These are phyloP conservation scores for Chaetomiaceae sp. DNA, from an alignment of 2,329 filamentous ascomycete species.

Conservation along the genomic window DNA sequence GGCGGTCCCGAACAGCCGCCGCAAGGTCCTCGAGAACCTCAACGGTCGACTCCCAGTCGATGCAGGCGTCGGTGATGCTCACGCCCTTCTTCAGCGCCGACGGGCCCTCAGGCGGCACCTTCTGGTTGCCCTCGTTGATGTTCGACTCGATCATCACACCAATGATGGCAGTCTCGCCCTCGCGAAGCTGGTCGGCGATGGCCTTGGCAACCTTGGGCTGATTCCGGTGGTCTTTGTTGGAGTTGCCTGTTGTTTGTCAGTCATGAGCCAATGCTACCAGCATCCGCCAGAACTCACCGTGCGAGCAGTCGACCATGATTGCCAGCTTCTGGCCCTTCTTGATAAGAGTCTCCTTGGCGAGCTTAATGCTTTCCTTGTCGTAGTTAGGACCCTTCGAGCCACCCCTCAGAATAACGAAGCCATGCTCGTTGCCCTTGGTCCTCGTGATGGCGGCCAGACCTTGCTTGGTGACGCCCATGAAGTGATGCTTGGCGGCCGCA, in stretches of 20 bases:
- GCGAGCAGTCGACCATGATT: slow-evolving; percentile 98
- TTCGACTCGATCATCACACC: slow-evolving; percentile 99
- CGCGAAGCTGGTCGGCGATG: slow-evolving; percentile 78
- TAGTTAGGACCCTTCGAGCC: slow-evolving; percentile 92
- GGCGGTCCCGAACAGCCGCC: slow-evolving; percentile 71
- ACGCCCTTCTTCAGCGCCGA: slow-evolving; percentile 78
- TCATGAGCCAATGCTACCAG: neutral
- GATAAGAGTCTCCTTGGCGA: slow-evolving; percentile 69
- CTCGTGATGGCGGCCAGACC: slow-evolving; percentile 91
- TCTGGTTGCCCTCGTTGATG: slow-evolving; percentile 86
- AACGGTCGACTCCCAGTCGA: slow-evolving; percentile 84
- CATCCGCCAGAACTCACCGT: slow-evolving; percentile 56
- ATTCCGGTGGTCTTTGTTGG: slow-evolving; percentile 94
- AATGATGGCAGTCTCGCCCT: slow-evolving; percentile 82
- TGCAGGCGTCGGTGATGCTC: slow-evolving; percentile 94
- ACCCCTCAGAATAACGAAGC: slow-evolving; percentile 92
- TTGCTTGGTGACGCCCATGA: slow-evolving; percentile 98
- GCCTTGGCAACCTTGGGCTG: slow-evolving; percentile 87
- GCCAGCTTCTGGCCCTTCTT: slow-evolving; percentile 83
- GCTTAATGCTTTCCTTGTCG: slow-evolving; percentile 76
- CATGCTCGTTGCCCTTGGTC: slow-evolving; percentile 91
- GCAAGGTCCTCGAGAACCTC: slow-evolving; percentile 80
- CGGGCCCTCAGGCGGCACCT: slow-evolving; percentile 80
- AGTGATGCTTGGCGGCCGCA: slow-evolving; percentile 83
- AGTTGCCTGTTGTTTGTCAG: slow-evolving; percentile 63